Conservation (phyloP, 331 rosid species). For the Pyracantha coccinea region DNA sequence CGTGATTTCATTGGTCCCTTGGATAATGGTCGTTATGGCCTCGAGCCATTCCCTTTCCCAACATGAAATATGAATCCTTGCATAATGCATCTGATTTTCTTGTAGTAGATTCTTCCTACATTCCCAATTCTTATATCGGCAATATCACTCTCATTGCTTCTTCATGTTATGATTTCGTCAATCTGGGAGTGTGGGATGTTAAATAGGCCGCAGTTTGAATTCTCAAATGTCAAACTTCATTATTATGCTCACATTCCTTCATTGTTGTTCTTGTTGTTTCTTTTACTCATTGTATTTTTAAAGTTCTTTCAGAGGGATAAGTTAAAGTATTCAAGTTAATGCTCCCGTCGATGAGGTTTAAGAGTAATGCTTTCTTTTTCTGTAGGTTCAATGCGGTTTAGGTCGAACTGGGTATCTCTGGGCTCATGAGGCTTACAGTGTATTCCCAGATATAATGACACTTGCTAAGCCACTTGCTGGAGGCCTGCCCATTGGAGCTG, state of each 20-base stretch:
- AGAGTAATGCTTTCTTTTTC: not conserved
- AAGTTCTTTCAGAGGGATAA: not conserved
- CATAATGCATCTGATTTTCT: not conserved
- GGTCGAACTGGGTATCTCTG: constrained; percentile 81
- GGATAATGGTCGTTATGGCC: not conserved
- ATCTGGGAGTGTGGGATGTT: not conserved
- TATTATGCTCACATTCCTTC: not conserved
- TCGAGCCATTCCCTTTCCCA: not conserved
- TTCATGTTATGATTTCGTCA: not conserved
- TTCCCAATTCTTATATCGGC: too few species aligned
- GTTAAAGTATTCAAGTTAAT: not conserved
- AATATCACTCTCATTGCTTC: too few species aligned
- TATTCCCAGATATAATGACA: constrained; percentile 90
- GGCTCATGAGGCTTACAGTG: constrained; percentile 68
- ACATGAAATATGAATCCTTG: not conserved
- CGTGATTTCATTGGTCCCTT: not conserved
- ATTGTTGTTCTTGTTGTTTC: not conserved
- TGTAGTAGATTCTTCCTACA: not conserved
- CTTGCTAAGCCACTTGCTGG: constrained; percentile 98
- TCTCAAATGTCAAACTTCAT: not conserved
- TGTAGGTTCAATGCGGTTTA: constrained; percentile 87
- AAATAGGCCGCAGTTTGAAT: not conserved
- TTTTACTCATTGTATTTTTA: not conserved
- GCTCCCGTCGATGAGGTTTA: not conserved
- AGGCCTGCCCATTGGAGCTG: constrained; percentile 92